Evolutionary conservation across 805 yeast species (phyloP).

Genomic region (Kregervanrija pseudodelftensis): DNA sequence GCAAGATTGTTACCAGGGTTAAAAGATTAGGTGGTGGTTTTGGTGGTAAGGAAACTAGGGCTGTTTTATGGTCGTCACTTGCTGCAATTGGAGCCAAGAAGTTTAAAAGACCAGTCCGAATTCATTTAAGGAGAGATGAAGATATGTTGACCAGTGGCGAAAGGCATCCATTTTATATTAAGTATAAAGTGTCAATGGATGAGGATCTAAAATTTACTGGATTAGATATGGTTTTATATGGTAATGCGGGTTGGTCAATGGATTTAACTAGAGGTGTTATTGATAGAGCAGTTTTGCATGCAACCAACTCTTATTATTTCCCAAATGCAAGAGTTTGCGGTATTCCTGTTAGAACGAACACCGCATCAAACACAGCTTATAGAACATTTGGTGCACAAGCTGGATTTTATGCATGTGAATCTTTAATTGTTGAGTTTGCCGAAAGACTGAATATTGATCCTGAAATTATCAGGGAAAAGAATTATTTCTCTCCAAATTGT

Average conservation of each 20-base stretch:
- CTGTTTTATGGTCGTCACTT: constrained; percentile 31
- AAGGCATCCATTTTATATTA: constrained; percentile 39
- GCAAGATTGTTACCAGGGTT: constrained; percentile 33
- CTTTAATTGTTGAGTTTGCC: constrained; percentile 32
- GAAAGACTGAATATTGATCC: constrained; percentile 34
- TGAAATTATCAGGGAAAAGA: constrained; percentile 31
- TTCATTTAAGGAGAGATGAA: constrained; percentile 34
- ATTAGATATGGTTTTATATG: constrained; percentile 31
- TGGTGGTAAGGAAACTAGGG: constrained; percentile 42
- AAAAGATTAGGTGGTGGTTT: constrained; percentile 45
- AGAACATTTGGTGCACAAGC: constrained; percentile 47
- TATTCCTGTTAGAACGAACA: constrained; percentile 36
- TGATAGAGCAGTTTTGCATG: constrained; percentile 38
- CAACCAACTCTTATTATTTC: constrained; percentile 36
- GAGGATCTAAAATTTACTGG: constrained; percentile 35
- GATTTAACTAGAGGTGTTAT: constrained; percentile 43
- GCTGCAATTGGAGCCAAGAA: constrained; percentile 38
- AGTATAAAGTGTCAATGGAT: constrained; percentile 37
- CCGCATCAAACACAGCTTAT: constrained; percentile 42
- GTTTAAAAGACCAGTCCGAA: constrained; percentile 34
- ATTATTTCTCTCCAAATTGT: constrained; percentile 28
- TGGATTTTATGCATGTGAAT: constrained; percentile 39
- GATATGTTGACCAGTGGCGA: constrained; percentile 42
- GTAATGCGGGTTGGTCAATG: constrained; percentile 44
- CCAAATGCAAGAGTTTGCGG: constrained; percentile 34